Evolutionary conservation across 2,329 filamentous ascomycete genomes (phyloP), one percentile per base, ranked within the genome.

Genomic region (Gnomoniopsis smithogilvyi): DNA sequence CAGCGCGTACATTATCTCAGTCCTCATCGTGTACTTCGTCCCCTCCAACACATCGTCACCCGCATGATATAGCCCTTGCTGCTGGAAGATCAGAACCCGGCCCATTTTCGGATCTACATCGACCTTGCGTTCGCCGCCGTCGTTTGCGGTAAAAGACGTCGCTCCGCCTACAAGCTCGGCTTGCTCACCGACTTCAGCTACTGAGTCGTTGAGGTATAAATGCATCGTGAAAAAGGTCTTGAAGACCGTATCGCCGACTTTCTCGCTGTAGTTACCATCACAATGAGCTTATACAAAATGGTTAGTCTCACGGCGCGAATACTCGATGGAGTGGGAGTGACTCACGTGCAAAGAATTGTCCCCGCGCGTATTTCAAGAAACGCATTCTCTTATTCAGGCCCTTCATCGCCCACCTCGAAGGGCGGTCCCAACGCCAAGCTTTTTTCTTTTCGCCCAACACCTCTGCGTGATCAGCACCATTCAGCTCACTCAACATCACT

Each of bases 401-500:
- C 4, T 26, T 6, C 17, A 54, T 30, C 21, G 33, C 21, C 51
- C 51, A 54, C 6, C 12, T n/a, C 38, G 38, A 12, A 3, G 38
- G 14, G 6, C 38, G 38, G 3, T 15, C 14, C 38, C 38, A 15
- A 6, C 38, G 38, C 38, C 52, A 30, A 4, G 4, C 26, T 8
- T 30, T 30, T 30, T 30, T 30, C 26, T 8, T 30, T 8, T 30
- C 26, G 26, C 8, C 26, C 26, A 30, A 8, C 26, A 30, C 26
- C 26, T 30, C 26, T 8, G 26, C 26, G 8, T 4, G 26, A 30
- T 30, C 26, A 30, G 4, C 26, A 30, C 26, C 26, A 30, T 30
- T 30, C 26, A 30, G 8, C 26, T 30, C 26, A 8, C 26, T 8
- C 26, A 30, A 30, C 26, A 72, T 64, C 34, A 78, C 74, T 2